These are phyloP conservation scores for Exserohilum rostratum DNA, from an alignment of 2,329 filamentous ascomycete species.

Conservation along the genomic window DNA sequence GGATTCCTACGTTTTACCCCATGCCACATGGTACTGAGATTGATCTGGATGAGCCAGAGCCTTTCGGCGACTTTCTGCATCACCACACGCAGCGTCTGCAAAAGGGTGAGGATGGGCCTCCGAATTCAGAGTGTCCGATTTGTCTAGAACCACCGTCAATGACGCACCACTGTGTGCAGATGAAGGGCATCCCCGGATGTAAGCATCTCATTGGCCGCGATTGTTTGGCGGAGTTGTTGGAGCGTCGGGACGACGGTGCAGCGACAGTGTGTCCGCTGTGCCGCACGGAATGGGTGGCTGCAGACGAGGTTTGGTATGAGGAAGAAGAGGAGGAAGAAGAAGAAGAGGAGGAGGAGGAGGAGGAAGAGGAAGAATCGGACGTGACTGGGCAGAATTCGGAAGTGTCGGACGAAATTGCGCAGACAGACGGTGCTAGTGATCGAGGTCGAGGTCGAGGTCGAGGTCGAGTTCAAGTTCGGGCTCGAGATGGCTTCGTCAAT, in stretches of 20 bases:
- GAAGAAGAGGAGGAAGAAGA: too few species aligned
- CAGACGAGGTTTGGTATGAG: constrained; percentile 1
- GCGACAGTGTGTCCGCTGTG: constrained; percentile 28
- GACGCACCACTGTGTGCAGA: constrained; percentile 17
- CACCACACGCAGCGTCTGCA: constrained; percentile 5
- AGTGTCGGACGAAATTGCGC: too few species aligned
- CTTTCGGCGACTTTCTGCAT: constrained; percentile 8
- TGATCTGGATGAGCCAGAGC: too few species aligned
- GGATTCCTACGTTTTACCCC: too few species aligned
- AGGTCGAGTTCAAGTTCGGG: too few species aligned
- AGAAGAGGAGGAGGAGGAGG: too few species aligned
- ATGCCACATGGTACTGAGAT: too few species aligned
- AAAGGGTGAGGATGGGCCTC: not conserved
- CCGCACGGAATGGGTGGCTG: constrained; percentile 20
- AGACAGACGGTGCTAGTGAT: too few species aligned
- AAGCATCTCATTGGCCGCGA: constrained; percentile 22
- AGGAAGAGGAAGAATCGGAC: too few species aligned
- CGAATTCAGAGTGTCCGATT: constrained; percentile 17
- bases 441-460: too few species aligned
- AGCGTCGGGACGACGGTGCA: not conserved
- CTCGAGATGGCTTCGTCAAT: too few species aligned
- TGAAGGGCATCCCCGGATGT: constrained; percentile 17
- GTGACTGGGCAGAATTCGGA: too few species aligned
- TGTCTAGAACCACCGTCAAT: constrained; percentile 13
- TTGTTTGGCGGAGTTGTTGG: constrained; percentile 21